phyloP scores from a whole-genome alignment of 2,329 filamentous ascomycete genomes.

The Xylaria sp. region DNA sequence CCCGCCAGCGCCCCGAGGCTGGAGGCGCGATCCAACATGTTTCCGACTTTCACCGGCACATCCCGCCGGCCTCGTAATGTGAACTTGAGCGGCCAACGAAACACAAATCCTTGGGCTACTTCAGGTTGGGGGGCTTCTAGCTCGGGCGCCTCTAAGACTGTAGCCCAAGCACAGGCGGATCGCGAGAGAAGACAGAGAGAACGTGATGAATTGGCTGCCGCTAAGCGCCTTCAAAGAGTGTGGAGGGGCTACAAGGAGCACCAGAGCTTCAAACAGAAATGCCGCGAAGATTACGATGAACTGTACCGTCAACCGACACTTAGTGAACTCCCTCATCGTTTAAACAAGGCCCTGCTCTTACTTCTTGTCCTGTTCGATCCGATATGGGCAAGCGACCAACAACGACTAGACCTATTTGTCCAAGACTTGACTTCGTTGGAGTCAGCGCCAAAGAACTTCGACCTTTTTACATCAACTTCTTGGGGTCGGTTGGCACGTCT shows the following conservation, averaged over 20 bases:
- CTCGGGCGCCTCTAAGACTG: constrained; percentile 71
- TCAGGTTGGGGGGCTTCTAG: constrained; percentile 60
- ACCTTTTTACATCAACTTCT: constrained; percentile 18
- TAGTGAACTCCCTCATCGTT: constrained; percentile 32
- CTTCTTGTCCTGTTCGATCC: constrained; percentile 54
- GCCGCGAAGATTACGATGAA: constrained; percentile 65
- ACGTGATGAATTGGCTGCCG: constrained; percentile 74
- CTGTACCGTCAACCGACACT: constrained; percentile 48
- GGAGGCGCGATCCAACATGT: constrained; percentile 60
- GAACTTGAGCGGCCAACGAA: constrained; percentile 82
- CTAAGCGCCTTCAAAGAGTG: constrained; percentile 72
- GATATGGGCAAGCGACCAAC: constrained; percentile 48
- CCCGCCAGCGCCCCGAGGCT: neutral
- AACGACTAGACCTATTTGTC: constrained; percentile 50
- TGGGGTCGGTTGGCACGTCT: constrained; percentile 34
- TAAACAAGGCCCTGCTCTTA: constrained; percentile 47
- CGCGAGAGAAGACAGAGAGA: constrained; percentile 80
- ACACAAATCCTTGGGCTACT: constrained; percentile 76
- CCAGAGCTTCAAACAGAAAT: constrained; percentile 56
- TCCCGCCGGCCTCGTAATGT: constrained; percentile 87
- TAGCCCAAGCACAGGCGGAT: constrained; percentile 86
- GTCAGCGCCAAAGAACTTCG: constrained; percentile 13
- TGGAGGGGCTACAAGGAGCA: constrained; percentile 80
- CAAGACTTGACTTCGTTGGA: constrained; percentile 41
- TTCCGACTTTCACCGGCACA: constrained; percentile 86